phyloP scores from a whole-genome alignment of 2,329 filamentous ascomycete species.

The Exophiala xenobiotica region DNA sequence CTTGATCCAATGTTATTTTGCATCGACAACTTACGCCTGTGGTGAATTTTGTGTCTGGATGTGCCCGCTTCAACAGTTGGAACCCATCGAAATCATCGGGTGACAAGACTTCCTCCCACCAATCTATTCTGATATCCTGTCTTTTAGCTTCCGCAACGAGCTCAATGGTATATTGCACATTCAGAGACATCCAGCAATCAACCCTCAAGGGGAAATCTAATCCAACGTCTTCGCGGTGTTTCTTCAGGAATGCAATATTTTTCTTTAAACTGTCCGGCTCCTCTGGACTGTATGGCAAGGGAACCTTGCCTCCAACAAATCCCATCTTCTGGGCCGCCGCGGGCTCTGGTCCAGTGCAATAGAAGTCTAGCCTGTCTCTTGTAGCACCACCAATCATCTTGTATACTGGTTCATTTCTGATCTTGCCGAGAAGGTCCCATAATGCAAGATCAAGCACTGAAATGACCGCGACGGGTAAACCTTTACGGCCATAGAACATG shows the following conservation, averaged over 20 bases:
- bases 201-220: slow-evolving; percentile 92
- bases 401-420: slow-evolving; percentile 90
- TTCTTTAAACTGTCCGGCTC: slow-evolving; percentile 79
- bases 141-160: slow-evolving; percentile 79
- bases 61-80: slow-evolving; percentile 82
- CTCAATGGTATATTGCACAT: slow-evolving; percentile 89
- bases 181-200: slow-evolving; percentile 96
- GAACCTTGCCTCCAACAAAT: slow-evolving; percentile 88
- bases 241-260: slow-evolving; percentile 84
- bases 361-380: slow-evolving; percentile 73
- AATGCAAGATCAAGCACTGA: slow-evolving; percentile 90
- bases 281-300: slow-evolving; percentile 83
- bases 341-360: slow-evolving; percentile 89
- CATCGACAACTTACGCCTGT: slow-evolving; percentile 60
- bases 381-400: slow-evolving; percentile 92
- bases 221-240: slow-evolving; percentile 79
- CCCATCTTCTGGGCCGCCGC: slow-evolving; percentile 78
- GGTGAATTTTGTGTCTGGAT: slow-evolving; percentile 88
- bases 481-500: slow-evolving; percentile 96
- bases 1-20: not conserved
- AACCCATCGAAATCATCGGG: slow-evolving; percentile 93
- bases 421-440: slow-evolving; percentile 89
- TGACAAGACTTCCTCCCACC: slow-evolving; percentile 93
- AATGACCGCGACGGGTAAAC: slow-evolving; percentile 84
- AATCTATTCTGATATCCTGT: slow-evolving; percentile 83